A percentile compares a stretch with the other conserved stretches of the same genome.
Evolutionary conservation across 805 yeast genomes (phyloP).

Genomic region (Teunomyces barrocoloradensis): DNA sequence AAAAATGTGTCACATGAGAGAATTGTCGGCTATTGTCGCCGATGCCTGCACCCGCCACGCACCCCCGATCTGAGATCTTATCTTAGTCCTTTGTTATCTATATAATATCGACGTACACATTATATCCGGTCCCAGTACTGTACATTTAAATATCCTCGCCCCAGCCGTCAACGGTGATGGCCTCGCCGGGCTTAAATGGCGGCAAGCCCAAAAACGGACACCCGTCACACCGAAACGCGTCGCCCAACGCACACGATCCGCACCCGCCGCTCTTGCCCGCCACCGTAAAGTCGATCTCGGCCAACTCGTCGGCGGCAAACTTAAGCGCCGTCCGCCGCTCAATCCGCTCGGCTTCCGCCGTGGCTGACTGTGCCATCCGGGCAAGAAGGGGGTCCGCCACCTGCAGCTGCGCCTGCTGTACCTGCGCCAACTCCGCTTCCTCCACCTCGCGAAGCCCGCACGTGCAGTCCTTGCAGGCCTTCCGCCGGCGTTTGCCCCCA

Average conservation of each 20-base stretch:
- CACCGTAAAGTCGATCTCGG: conserved; percentile 94
- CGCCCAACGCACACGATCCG: conserved; percentile 95
- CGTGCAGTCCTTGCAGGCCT: conserved; percentile 97
- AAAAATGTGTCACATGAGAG: background rate
- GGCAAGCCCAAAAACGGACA: conserved; percentile 97
- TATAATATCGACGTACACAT: background rate
- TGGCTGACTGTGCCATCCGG: conserved; percentile 50
- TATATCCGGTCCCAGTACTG: background rate
- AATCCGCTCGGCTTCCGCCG: conserved; percentile 51
- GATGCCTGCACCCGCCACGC: background rate
- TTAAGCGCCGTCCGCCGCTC: conserved; percentile 48
- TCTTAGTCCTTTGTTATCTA: background rate
- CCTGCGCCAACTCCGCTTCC: conserved; percentile 47
- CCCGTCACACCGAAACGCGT: conserved; percentile 97
- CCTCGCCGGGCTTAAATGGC: conserved; percentile 97
- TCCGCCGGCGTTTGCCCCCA: conserved; percentile 65
- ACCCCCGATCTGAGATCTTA: background rate
- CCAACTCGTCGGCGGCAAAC: conserved; percentile 64
- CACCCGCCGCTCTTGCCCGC: conserved; percentile 97
- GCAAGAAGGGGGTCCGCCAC: conserved; percentile 46
- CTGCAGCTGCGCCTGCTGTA: conserved; percentile 37
- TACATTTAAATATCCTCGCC: conserved; percentile 64
- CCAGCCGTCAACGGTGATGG: conserved; percentile 68
- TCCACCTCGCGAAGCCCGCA: conserved; percentile 94
- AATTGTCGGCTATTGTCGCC: background rate